Conservation (phyloP, 495 filamentous ascomycete species). For the Xylaria venustula region DNA sequence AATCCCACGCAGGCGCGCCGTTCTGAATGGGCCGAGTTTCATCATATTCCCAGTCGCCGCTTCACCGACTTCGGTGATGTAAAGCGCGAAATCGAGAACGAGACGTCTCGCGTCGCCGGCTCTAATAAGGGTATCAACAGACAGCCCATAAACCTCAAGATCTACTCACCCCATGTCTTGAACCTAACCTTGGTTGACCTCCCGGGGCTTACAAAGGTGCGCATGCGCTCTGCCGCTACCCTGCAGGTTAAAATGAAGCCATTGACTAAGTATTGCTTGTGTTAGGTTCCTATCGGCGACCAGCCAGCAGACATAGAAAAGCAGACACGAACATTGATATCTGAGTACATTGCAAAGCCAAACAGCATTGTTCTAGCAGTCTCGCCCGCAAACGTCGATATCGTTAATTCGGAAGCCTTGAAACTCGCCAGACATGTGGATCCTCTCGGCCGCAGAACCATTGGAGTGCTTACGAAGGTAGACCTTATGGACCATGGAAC, state of each 20-base stretch:
- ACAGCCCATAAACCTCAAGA: slow-evolving; percentile 97
- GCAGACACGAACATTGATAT: slow-evolving; percentile 93
- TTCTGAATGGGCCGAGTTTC: slow-evolving; percentile 94
- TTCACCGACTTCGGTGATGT: slow-evolving; percentile 92
- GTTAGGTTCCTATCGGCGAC: slow-evolving; percentile 88
- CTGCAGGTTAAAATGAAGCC: background rate
- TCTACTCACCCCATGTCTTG: slow-evolving; percentile 95
- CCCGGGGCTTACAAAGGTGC: slow-evolving; percentile 91
- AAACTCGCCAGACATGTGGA: slow-evolving; percentile 98
- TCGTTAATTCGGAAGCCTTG: slow-evolving; percentile 97
- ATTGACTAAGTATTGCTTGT: background rate
- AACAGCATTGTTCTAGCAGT: slow-evolving; percentile 98
- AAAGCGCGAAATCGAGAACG: slow-evolving; percentile 95
- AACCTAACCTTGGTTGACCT: slow-evolving; percentile 96
- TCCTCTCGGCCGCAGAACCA: slow-evolving; percentile 89
- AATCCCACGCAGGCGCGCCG: slow-evolving; percentile 44
- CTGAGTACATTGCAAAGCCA: slow-evolving; percentile 98
- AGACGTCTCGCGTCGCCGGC: slow-evolving; percentile 92
- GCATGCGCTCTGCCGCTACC: slow-evolving; percentile 9
- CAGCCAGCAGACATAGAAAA: slow-evolving; percentile 99
- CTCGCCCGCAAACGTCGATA: slow-evolving; percentile 95
- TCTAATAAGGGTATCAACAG: slow-evolving; percentile 98
- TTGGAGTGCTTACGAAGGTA: slow-evolving; percentile 95
- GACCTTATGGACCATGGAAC: slow-evolving; percentile 99
- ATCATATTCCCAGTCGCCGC: slow-evolving; percentile 83